Evolutionary conservation across 177 flowering plant genomes (phyloP).

Genomic region (Vitis hybrid): DNA sequence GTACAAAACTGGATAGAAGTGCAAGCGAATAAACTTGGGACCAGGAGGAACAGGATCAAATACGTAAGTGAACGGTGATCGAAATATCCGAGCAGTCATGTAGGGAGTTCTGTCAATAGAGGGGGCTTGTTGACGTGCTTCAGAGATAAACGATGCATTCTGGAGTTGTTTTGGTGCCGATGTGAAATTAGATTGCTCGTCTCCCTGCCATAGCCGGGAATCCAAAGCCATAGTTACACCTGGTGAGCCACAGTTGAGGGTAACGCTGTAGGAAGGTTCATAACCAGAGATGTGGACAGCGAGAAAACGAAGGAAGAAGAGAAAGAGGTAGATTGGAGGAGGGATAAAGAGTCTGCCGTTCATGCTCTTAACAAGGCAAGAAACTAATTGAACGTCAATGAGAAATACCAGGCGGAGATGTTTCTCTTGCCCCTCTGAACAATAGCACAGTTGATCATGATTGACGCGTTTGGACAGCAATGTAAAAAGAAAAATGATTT

Average conservation of each 20-base stretch:
- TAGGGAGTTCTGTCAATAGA: conserved; percentile 22
- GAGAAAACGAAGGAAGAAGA: conserved; percentile 1
- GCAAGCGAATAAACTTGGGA: conserved; percentile 33
- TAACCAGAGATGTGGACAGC: conserved; percentile 5
- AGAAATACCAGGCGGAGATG: too few species aligned
- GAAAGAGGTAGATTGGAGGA: conserved; percentile 1
- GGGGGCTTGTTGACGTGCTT: background rate
- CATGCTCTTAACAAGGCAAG: background rate
- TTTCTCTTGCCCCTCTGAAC: too few species aligned
- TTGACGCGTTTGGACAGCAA: too few species aligned
- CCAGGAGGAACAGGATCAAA: conserved; percentile 31
- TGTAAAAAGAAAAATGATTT: too few species aligned
- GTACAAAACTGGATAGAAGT: conserved; percentile 34
- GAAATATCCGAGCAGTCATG: conserved; percentile 26
- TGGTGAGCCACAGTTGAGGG: conserved; percentile 27
- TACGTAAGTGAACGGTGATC: conserved; percentile 30
- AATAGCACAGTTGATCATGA: too few species aligned
- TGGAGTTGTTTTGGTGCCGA: background rate
- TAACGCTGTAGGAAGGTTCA: conserved; percentile 16
- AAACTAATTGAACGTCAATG: background rate
- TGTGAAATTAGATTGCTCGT: conserved; percentile 9
- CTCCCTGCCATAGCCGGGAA: conserved; percentile 13
- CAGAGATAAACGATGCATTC: background rate
- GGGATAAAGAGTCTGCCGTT: background rate
- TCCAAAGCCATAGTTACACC: background rate